These are phyloP conservation scores for Pueraria montana DNA, from an alignment of 306 rosid genomes.

Conservation along the genomic window DNA sequence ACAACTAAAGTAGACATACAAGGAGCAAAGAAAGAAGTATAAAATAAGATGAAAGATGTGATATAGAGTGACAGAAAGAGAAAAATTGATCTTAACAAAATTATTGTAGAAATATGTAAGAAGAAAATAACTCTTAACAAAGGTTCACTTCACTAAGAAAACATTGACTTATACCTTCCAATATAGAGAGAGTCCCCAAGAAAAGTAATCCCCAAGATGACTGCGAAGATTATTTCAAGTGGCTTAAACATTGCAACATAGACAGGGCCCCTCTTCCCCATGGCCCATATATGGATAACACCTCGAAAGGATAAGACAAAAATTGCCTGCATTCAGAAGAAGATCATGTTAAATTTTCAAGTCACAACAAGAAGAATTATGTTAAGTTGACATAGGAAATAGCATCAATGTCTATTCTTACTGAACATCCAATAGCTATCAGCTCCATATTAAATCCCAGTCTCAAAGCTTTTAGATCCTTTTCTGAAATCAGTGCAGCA, in stretches of 20 bases:
- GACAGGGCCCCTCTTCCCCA: conserved; percentile 41
- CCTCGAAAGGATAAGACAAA: neutral
- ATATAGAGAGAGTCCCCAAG: conserved; percentile 45
- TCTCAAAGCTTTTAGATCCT: conserved; percentile 34
- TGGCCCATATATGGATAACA: conserved; percentile 34
- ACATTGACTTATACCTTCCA: conserved; percentile 40
- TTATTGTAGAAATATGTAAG: no score
- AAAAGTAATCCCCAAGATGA: conserved; percentile 36
- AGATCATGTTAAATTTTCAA: neutral
- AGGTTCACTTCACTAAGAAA: neutral
- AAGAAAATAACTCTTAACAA: neutral
- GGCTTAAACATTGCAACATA: conserved; percentile 53
- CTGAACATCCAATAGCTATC: conserved; percentile 40
- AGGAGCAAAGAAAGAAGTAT: neutral
- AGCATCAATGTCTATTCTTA: neutral
- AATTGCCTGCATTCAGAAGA: conserved; percentile 36
- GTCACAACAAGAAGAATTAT: neutral
- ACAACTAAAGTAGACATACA: neutral
- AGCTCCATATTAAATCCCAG: conserved; percentile 18
- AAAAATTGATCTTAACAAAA: neutral
- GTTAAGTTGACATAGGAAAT: neutral
- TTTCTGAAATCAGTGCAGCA: conserved; percentile 22
- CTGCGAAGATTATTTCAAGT: conserved; percentile 38
- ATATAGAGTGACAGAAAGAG: neutral
- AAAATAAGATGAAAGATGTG: neutral